Percentiles rank a stretch among this genome's conserved stretches.
phyloP scores from a whole-genome alignment of 2,329 filamentous ascomycete species.

The Clonostachys solani region DNA sequence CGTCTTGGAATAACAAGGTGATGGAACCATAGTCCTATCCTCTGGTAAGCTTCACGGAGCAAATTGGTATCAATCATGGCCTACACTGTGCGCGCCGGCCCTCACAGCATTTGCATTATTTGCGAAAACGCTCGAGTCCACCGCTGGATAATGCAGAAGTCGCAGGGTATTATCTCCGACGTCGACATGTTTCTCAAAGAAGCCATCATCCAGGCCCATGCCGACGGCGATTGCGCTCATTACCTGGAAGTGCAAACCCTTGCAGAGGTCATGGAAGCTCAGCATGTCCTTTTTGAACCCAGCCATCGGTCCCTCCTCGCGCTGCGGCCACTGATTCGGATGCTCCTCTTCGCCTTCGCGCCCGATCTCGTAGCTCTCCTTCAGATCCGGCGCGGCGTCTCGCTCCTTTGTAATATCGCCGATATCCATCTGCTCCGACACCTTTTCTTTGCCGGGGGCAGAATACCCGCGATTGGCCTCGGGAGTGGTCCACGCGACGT shows the following conservation, averaged over 20 bases:
- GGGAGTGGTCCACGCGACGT: slow-evolving; percentile 66
- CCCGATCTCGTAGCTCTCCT: slow-evolving; percentile 63
- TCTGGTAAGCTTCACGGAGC: neutral
- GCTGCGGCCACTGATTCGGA: slow-evolving; percentile 74
- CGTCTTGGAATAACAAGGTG: slow-evolving; percentile 60
- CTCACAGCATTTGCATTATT: slow-evolving; percentile 64
- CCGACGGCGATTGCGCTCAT: slow-evolving; percentile 85
- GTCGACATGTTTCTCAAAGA: slow-evolving; percentile 74
- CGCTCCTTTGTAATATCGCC: slow-evolving; percentile 55
- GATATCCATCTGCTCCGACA: slow-evolving; percentile 35
- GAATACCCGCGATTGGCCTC: slow-evolving; percentile 73
- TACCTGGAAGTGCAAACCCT: slow-evolving; percentile 68
- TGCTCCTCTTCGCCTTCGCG: slow-evolving; percentile 51
- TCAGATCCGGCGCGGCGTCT: slow-evolving; percentile 56
- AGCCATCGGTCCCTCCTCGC: slow-evolving; percentile 19
- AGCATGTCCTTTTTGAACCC: slow-evolving; percentile 72
- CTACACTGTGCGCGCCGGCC: slow-evolving; percentile 68
- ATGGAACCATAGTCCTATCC: slow-evolving; percentile 52
- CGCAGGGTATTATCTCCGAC: slow-evolving; percentile 68
- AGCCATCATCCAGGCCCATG: slow-evolving; percentile 64
- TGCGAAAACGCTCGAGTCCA: slow-evolving; percentile 60
- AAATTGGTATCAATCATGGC: slow-evolving; percentile 3
- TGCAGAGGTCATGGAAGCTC: slow-evolving; percentile 70
- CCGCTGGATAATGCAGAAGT: slow-evolving; percentile 72
- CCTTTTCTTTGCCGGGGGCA: slow-evolving; percentile 67